Evolutionary conservation across 2,329 filamentous ascomycete species (phyloP).

Genomic region (Cladosporium sp.): DNA sequence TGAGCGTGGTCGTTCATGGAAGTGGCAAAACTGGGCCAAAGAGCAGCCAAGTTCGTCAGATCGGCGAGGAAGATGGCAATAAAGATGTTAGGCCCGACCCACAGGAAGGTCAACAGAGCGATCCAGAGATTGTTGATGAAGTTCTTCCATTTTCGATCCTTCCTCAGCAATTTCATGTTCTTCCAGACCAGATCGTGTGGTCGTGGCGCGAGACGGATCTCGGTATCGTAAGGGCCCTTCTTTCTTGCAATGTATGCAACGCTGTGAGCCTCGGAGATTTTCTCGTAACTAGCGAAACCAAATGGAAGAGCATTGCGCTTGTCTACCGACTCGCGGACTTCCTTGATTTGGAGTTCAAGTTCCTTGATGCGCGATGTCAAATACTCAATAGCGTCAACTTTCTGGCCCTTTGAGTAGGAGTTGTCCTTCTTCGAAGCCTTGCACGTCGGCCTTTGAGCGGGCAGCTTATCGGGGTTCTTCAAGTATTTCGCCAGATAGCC

Average conservation of each 20-base stretch:
- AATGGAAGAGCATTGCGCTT: constrained; percentile 84
- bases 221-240: constrained; percentile 74
- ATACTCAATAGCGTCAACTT: constrained; percentile 92
- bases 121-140: constrained; percentile 84
- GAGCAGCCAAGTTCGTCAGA: constrained; percentile 68
- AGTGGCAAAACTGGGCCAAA: constrained; percentile 71
- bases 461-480: constrained; percentile 77
- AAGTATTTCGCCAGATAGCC: constrained; percentile 82
- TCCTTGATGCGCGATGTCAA: constrained; percentile 77
- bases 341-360: constrained; percentile 77
- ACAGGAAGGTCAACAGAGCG: constrained; percentile 70
- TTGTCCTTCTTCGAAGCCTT: constrained; percentile 75
- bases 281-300: constrained; percentile 90
- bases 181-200: constrained; percentile 96
- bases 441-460: constrained; percentile 70
- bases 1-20: constrained; percentile 58
- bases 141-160: constrained; percentile 64
- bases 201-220: constrained; percentile 71
- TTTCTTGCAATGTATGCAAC: constrained; percentile 78
- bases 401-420: constrained; percentile 62
- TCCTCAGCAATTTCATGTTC: constrained; percentile 71
- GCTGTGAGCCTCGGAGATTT: constrained; percentile 79
- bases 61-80: constrained; percentile 93
- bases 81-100: constrained; percentile 87
- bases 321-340: constrained; percentile 76